Percentiles rank a stretch among this genome's conserved stretches.
Conservation (phyloP, 225 moss, liverwort and hornwort genomes). For the Marchantia polymorpha region DNA sequence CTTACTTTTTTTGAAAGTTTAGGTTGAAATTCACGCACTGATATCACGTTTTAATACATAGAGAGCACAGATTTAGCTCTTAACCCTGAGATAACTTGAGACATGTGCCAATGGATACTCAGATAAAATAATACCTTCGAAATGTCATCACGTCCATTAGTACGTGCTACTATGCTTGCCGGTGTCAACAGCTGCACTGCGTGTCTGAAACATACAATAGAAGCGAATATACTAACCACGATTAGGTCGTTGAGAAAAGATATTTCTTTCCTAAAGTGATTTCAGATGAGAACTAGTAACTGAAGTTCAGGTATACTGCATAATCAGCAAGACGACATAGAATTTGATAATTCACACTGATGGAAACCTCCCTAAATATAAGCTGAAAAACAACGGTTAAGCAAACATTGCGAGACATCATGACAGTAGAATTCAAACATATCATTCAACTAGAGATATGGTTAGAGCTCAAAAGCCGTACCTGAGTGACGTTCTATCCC, state of each 20-base stretch:
- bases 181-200: slow-evolving; percentile 91
- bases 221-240: background rate
- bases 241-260: background rate
- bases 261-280: too few species aligned
- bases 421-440: background rate
- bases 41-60: too few species aligned
- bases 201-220: slow-evolving; percentile 49
- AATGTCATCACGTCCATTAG: slow-evolving; percentile 90
- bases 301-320: background rate
- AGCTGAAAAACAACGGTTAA: too few species aligned
- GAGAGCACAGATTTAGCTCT: too few species aligned
- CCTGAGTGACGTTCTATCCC: slow-evolving; percentile 94
- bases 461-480: background rate
- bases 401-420: background rate
- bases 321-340: too few species aligned
- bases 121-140: slow-evolving; percentile 45
- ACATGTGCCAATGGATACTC: too few species aligned
- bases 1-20: too few species aligned
- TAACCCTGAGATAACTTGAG: too few species aligned
- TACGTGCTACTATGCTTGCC: slow-evolving; percentile 80
- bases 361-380: background rate
- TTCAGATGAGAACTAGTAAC: background rate
- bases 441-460: background rate
- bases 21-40: too few species aligned
- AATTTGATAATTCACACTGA: background rate